A percentile compares a stretch with the other conserved stretches of the same genome.
These are phyloP conservation scores for Iodosphaeria phyllophila DNA, from an alignment of 2,329 filamentous ascomycete species.

Conservation along the genomic window DNA sequence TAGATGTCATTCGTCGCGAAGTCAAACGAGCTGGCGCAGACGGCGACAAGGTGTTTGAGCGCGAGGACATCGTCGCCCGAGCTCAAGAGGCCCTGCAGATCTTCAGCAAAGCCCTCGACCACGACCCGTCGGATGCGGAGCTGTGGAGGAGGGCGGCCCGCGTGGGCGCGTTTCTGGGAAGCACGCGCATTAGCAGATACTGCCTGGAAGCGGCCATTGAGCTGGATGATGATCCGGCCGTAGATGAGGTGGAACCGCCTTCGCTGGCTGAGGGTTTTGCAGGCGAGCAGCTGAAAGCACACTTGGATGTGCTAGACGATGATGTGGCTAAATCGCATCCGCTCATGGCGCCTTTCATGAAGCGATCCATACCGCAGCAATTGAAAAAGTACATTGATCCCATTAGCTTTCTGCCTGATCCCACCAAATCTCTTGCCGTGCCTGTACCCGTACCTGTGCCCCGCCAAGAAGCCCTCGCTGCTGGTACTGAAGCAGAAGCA, in stretches of 20 bases:
- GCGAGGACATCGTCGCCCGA: slow-evolving; percentile 16
- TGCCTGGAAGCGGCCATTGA: slow-evolving; percentile 49
- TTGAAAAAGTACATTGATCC: slow-evolving; percentile 39
- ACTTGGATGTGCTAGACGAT: slow-evolving; percentile 34
- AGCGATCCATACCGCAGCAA: slow-evolving; percentile 27
- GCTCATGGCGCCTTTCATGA: slow-evolving; percentile 35
- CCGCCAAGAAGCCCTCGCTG: slow-evolving; percentile 5
- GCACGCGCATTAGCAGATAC: slow-evolving; percentile 36
- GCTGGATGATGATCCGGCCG: slow-evolving; percentile 45
- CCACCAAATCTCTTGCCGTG: slow-evolving; percentile 16
- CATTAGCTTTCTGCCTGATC: slow-evolving; percentile 40
- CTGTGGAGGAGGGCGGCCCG: slow-evolving; percentile 42
- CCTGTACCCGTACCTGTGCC: too few relatives aligned
- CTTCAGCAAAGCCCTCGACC: slow-evolving; percentile 39
- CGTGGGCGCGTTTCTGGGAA: slow-evolving; percentile 37
- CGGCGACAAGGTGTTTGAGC: slow-evolving; percentile 15
- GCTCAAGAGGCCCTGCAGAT: slow-evolving; percentile 31
- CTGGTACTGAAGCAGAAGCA: slow-evolving; percentile 5
- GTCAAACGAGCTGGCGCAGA: slow-evolving; percentile 13
- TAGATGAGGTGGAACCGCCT: slow-evolving; percentile 41
- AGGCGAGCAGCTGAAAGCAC: slow-evolving; percentile 39
- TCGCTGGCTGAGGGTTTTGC: slow-evolving; percentile 45
- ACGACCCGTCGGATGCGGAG: slow-evolving; percentile 49
- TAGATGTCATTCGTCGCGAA: slow-evolving; percentile 52
- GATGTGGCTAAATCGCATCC: slow-evolving; percentile 39